Evolutionary conservation across 148 eudicot species (phyloP).

Genomic region (Heliamphora exappendiculata): DNA sequence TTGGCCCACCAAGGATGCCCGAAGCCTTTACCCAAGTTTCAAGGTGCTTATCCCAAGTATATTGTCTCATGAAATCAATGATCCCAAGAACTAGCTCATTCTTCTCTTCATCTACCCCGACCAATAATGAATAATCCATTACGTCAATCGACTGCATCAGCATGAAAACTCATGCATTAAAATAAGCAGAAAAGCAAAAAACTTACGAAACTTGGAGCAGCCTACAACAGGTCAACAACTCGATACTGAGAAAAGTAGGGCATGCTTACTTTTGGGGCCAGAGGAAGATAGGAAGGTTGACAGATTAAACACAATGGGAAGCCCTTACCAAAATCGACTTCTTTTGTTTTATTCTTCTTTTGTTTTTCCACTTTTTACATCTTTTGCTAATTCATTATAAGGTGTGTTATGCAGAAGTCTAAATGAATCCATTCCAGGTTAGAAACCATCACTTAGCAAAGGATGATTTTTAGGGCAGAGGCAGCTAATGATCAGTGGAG

Average conservation of each 20-base stretch:
- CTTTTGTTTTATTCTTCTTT: background rate
- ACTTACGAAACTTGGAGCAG: background rate
- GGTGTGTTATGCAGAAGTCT: background rate
- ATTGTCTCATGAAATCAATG: slow-evolving; percentile 96
- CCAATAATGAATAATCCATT: slow-evolving; percentile 91
- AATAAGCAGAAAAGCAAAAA: background rate
- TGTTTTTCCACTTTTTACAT: background rate
- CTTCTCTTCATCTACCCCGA: slow-evolving; percentile 87
- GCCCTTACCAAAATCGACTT: background rate
- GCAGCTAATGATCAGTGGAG: background rate
- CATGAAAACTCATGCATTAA: slow-evolving; percentile 3
- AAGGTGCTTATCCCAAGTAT: slow-evolving; percentile 97
- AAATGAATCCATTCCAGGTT: background rate
- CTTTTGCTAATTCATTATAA: background rate
- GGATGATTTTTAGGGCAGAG: background rate
- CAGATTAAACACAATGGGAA: background rate
- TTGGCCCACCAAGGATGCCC: slow-evolving; percentile 89
- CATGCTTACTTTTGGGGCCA: background rate
- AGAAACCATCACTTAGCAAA: background rate
- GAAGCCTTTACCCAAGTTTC: slow-evolving; percentile 98
- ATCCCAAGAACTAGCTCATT: slow-evolving; percentile 93
- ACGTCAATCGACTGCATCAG: slow-evolving; percentile 80
- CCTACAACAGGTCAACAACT: background rate
- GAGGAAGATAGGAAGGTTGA: background rate
- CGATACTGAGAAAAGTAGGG: background rate